A percentile compares a stretch with the other conserved stretches of the same genome.
These are phyloP conservation scores for Myxozyma geophila DNA, from an alignment of 805 yeast genomes.

Conservation along the genomic window DNA sequence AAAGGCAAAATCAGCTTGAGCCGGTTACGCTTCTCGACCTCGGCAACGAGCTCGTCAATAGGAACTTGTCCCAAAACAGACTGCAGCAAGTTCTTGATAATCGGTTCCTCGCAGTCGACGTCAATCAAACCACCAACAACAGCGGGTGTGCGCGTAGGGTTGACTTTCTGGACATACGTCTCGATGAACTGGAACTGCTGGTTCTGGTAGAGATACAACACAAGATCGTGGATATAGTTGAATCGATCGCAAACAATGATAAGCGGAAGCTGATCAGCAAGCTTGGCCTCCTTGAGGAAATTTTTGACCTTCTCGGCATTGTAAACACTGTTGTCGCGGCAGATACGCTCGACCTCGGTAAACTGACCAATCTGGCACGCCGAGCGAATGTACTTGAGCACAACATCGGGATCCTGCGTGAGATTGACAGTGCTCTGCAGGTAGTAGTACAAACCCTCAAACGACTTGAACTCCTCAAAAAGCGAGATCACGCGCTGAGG, in stretches of 20 bases:
- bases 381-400: conserved; percentile 91
- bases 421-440: conserved; percentile 90
- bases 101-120: conserved; percentile 93
- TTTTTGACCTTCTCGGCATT: conserved; percentile 98
- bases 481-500: conserved; percentile 80
- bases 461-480: conserved; percentile 90
- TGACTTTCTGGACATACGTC: conserved; percentile 96
- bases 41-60: conserved; percentile 81
- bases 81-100: conserved; percentile 76
- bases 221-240: conserved; percentile 88
- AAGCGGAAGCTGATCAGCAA: conserved; percentile 94
- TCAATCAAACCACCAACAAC: conserved; percentile 95
- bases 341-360: conserved; percentile 94
- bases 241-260: conserved; percentile 95
- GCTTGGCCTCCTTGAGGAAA: conserved; percentile 89
- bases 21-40: conserved; percentile 96
- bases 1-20: conserved; percentile 89
- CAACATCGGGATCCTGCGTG: conserved; percentile 93
- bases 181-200: conserved; percentile 96
- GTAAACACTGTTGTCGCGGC: conserved; percentile 89
- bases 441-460: conserved; percentile 93
- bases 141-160: conserved; percentile 93
- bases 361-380: conserved; percentile 89
- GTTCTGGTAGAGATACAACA: conserved; percentile 90
- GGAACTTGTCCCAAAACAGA: conserved; percentile 96